Percentiles rank a stretch among this genome's conserved stretches.
These are phyloP conservation scores for Boehmeria nivea DNA, from an alignment of 306 rosid species.

Conservation along the genomic window DNA sequence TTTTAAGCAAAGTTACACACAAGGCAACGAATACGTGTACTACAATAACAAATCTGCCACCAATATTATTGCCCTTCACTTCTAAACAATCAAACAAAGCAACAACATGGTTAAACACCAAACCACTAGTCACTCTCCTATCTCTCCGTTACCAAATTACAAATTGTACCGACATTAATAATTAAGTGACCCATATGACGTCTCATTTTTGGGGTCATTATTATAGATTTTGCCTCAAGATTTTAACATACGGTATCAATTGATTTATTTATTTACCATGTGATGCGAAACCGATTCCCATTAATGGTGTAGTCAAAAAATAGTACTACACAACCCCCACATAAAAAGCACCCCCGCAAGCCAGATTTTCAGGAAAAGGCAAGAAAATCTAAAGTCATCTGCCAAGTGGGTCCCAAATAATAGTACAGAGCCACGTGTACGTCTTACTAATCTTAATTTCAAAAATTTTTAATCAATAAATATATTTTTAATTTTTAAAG, in stretches of 20 bases:
- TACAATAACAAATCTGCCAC: conserved; percentile 16
- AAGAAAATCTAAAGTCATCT: conserved; percentile 22
- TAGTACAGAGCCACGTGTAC: conserved; percentile 40
- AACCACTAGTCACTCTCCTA: conserved; percentile 10
- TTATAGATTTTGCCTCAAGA: conserved; percentile 4
- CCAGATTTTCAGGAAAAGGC: conserved; percentile 36
- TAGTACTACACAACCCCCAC: neutral
- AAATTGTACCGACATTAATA: conserved; percentile 31
- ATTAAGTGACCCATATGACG: conserved; percentile 28
- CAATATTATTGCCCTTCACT: neutral
- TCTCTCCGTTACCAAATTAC: neutral
- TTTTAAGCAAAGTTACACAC: conserved; percentile 35
- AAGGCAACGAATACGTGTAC: conserved; percentile 19
- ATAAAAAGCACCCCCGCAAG: conserved; percentile 15
- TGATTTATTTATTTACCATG: conserved; percentile 8
- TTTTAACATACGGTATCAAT: neutral
- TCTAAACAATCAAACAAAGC: conserved; percentile 7
- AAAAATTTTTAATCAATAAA: too few relatives aligned
- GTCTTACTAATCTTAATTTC: neutral
- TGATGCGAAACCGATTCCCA: conserved; percentile 29
- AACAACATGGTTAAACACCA: neutral
- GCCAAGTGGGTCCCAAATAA: conserved; percentile 27
- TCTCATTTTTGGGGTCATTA: conserved; percentile 22
- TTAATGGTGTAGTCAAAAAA: conserved; percentile 43
- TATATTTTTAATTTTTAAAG: neutral